Percentiles rank a stretch among this genome's conserved stretches.
Conservation (phyloP, 2,329 filamentous ascomycete genomes). For the Stachybotrys chartarum region DNA sequence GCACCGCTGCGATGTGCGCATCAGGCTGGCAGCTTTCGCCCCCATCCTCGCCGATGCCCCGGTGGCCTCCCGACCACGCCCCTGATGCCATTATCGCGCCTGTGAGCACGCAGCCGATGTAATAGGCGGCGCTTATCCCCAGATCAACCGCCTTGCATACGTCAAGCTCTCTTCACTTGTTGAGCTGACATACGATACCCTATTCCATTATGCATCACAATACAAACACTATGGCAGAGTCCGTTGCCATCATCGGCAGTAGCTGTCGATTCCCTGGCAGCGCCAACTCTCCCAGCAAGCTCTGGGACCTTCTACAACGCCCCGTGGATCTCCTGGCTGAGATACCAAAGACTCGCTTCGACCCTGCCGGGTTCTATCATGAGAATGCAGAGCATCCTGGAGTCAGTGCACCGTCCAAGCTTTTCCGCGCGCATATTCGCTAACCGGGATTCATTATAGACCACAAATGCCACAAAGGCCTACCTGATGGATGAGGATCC, state of each 20-base stretch:
- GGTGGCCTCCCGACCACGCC: background rate
- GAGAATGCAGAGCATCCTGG: background rate
- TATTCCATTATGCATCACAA: background rate
- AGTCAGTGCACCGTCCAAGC: background rate
- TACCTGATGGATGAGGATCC: slow-evolving; percentile 10
- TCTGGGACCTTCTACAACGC: slow-evolving; percentile 24
- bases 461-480: background rate
- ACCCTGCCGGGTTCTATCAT: slow-evolving; percentile 1
- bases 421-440: background rate
- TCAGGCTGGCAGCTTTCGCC: background rate
- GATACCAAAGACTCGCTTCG: slow-evolving; percentile 15
- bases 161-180: background rate
- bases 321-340: slow-evolving; percentile 25
- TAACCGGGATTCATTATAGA: background rate
- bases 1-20: background rate
- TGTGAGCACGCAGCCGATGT: background rate
- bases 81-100: background rate
- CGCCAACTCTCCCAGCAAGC: slow-evolving; percentile 21
- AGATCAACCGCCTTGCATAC: background rate
- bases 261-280: slow-evolving; percentile 30
- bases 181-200: background rate
- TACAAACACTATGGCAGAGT: slow-evolving; percentile 12
- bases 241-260: slow-evolving; percentile 33
- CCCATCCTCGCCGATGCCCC: background rate
- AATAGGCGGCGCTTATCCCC: background rate